A percentile compares a stretch with the other conserved stretches of the same genome.
Conservation (phyloP, 768 basidiomycete species). For the Phaeotremella skinneri region DNA sequence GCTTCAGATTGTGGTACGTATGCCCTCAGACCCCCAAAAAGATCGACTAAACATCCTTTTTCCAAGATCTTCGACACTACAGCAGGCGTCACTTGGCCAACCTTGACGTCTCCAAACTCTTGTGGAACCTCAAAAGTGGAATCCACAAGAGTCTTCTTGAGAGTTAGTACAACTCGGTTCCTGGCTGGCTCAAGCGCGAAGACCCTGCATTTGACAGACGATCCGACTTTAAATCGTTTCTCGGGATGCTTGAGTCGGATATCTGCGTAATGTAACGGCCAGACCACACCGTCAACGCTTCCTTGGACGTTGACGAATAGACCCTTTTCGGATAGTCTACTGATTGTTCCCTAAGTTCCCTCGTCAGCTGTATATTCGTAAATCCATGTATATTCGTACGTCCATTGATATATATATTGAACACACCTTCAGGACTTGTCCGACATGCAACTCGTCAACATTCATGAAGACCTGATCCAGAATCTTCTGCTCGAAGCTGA, state of each 20-base stretch:
- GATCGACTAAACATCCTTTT: constrained; percentile 78
- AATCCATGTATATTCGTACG: too few species aligned
- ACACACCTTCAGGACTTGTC: constrained; percentile 74
- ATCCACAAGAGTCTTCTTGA: constrained; percentile 85
- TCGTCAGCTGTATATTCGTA: background rate
- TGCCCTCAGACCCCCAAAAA: constrained; percentile 84
- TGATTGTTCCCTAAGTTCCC: constrained; percentile 61
- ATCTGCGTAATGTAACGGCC: constrained; percentile 94
- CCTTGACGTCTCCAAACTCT: constrained; percentile 63
- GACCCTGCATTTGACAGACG: constrained; percentile 78
- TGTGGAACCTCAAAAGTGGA: constrained; percentile 71
- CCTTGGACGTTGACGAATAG: constrained; percentile 84
- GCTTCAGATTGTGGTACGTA: constrained; percentile 76
- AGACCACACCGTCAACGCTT: constrained; percentile 85
- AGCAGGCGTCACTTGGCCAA: constrained; percentile 72
- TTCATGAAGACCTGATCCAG: constrained; percentile 83
- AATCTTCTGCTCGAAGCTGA: constrained; percentile 79
- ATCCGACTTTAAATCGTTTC: constrained; percentile 80
- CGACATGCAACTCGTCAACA: constrained; percentile 75
- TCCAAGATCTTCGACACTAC: constrained; percentile 80
- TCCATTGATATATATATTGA: too few species aligned
- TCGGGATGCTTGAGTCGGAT: constrained; percentile 90
- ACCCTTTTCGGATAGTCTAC: constrained; percentile 72
- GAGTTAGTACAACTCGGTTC: constrained; percentile 77
- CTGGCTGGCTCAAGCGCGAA: constrained; percentile 76